Conservation (phyloP, 768 basidiomycete species). For the Trametes gibbosa region DNA sequence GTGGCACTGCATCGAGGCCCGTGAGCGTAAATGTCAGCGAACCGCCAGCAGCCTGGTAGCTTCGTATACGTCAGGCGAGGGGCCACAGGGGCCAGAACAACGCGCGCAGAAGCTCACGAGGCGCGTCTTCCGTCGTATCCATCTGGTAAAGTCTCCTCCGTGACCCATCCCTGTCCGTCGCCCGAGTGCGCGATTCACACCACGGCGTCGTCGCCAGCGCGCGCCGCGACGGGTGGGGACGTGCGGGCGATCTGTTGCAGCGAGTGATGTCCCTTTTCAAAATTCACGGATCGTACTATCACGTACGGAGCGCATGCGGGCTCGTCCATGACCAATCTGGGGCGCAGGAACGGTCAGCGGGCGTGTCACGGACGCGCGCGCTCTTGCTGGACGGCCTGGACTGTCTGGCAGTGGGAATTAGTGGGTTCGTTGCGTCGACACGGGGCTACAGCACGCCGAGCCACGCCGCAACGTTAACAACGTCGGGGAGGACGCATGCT, state of each 20-base stretch:
- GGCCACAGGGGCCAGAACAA: constrained; percentile 4
- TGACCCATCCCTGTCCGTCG: background rate
- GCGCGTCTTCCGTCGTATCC: background rate
- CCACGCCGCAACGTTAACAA: background rate
- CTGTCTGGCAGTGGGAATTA: too few species aligned
- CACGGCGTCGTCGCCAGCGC: background rate
- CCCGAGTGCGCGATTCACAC: background rate
- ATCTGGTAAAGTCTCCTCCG: constrained; percentile 3
- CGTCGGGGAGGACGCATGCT: background rate
- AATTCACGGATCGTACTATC: background rate
- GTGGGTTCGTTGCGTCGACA: too few species aligned
- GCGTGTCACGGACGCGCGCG: background rate
- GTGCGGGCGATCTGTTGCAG: background rate
- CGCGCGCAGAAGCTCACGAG: constrained; percentile 8
- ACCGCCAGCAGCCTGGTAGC: constrained; percentile 3
- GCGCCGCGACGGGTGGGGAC: background rate
- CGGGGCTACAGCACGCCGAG: background rate
- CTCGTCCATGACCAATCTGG: background rate
- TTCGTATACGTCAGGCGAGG: constrained; percentile 1
- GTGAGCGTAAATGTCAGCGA: constrained; percentile 5
- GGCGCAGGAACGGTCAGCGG: constrained; percentile 4
- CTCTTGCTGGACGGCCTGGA: background rate
- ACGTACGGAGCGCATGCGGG: background rate
- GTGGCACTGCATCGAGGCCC: constrained; percentile 9
- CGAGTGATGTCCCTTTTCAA: constrained; percentile 8